These are phyloP conservation scores for Chaetomium cochliodes DNA, from an alignment of 495 filamentous ascomycete species.

Conservation along the genomic window DNA sequence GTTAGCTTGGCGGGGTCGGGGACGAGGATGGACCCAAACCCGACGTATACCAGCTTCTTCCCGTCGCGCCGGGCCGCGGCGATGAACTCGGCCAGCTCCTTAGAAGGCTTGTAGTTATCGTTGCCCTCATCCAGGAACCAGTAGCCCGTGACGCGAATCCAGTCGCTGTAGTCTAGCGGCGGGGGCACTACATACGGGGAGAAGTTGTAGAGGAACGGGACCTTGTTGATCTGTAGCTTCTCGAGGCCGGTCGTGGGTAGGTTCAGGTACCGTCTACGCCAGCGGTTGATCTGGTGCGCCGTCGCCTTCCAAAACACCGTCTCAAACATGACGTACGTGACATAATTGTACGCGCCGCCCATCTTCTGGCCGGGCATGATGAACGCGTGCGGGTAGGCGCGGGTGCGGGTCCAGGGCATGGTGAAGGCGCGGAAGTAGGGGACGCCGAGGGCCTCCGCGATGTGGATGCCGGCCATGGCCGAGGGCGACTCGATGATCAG, in stretches of 20 bases:
- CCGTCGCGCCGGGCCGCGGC: constrained; percentile 69
- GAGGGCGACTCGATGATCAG: constrained; percentile 93
- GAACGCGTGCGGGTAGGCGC: constrained; percentile 96
- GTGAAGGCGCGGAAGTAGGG: constrained; percentile 98
- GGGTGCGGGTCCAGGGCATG: constrained; percentile 97
- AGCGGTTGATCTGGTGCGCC: constrained; percentile 86
- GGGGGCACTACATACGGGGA: constrained; percentile 88
- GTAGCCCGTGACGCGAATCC: constrained; percentile 95
- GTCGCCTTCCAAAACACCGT: constrained; percentile 95
- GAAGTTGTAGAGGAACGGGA: constrained; percentile 97
- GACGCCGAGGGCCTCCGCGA: constrained; percentile 90
- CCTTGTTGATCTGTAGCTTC: constrained; percentile 92
- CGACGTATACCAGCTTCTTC: constrained; percentile 95
- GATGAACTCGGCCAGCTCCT: constrained; percentile 78
- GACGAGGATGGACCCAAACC: constrained; percentile 96
- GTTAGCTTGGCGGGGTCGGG: constrained; percentile 85
- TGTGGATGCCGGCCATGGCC: constrained; percentile 97
- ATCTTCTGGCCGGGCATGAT: constrained; percentile 90
- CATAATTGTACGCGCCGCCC: constrained; percentile 91
- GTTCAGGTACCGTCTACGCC: constrained; percentile 77
- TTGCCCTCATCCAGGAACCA: constrained; percentile 89
- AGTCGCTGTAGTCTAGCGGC: constrained; percentile 93
- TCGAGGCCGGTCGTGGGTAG: constrained; percentile 79
- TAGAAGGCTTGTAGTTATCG: constrained; percentile 68
- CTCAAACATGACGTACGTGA: constrained; percentile 97